Evolutionary conservation across 2,329 filamentous ascomycete genomes (phyloP).

Genomic region (Myriosclerotinia curreyana): DNA sequence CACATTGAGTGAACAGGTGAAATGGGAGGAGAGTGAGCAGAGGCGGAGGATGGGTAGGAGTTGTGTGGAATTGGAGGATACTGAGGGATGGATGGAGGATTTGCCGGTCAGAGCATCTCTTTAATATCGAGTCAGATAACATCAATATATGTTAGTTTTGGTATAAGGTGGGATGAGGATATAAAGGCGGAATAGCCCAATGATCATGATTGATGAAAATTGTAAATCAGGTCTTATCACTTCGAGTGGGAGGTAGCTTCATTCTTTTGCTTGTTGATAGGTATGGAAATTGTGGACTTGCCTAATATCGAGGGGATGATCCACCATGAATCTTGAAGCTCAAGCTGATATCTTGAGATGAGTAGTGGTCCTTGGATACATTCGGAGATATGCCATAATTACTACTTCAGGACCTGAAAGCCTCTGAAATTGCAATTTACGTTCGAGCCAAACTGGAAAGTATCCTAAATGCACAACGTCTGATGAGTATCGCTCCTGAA

Average conservation of each 20-base stretch:
- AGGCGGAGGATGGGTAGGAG: neutral
- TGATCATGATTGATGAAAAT: neutral
- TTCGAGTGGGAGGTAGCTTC: neutral
- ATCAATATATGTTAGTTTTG: neutral
- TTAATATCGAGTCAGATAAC: neutral
- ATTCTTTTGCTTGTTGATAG: no score
- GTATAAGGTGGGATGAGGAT: neutral
- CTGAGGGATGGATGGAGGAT: neutral
- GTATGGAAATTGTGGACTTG: no score
- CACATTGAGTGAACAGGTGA: neutral
- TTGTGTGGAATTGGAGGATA: neutral
- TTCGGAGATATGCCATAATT: neutral
- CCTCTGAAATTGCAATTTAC: neutral
- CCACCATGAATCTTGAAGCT: no score
- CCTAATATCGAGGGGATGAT: no score
- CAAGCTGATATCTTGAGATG: no score
- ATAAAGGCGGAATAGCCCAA: neutral
- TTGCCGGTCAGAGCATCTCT: neutral
- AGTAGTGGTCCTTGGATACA: neutral
- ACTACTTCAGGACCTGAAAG: conserved; percentile 1
- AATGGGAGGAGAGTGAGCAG: neutral
- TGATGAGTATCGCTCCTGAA: no score
- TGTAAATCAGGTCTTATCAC: neutral
- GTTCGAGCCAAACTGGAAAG: neutral
- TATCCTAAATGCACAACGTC: no score